Conservation (phyloP, 2,329 filamentous ascomycete species). For the Penicillium polonicum region DNA sequence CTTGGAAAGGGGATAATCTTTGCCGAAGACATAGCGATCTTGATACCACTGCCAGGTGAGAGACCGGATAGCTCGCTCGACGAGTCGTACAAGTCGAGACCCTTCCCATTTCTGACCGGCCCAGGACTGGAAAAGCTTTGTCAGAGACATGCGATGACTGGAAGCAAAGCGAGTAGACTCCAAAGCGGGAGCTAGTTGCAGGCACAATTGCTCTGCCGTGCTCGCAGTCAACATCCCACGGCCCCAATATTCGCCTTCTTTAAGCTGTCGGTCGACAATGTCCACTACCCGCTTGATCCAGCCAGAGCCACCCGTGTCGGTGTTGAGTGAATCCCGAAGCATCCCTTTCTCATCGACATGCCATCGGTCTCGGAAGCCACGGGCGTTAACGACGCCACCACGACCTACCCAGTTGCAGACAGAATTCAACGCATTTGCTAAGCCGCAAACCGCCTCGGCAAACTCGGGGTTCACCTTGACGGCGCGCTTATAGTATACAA, state of each 20-base stretch:
- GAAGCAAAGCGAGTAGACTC: slow-evolving; percentile 27
- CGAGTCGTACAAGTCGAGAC: slow-evolving; percentile 73
- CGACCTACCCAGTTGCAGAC: slow-evolving; percentile 93
- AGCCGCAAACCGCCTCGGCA: slow-evolving; percentile 91
- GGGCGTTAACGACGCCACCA: slow-evolving; percentile 76
- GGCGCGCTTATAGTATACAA: slow-evolving; percentile 84
- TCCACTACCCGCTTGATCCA: slow-evolving; percentile 88
- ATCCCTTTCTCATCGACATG: slow-evolving; percentile 85
- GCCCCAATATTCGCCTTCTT: slow-evolving; percentile 85
- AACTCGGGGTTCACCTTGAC: slow-evolving; percentile 93
- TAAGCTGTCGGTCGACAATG: slow-evolving; percentile 84
- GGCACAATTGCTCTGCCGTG: slow-evolving; percentile 52
- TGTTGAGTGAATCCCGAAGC: slow-evolving; percentile 70
- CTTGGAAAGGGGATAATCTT: slow-evolving; percentile 54
- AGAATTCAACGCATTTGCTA: slow-evolving; percentile 92
- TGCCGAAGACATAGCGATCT: slow-evolving; percentile 68
- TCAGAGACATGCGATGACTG: slow-evolving; percentile 31
- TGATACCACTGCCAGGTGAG: slow-evolving; percentile 85
- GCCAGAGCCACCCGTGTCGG: slow-evolving; percentile 61
- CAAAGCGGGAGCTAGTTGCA: slow-evolving; percentile 46
- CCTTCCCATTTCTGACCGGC: slow-evolving; percentile 81
- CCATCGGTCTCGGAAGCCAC: slow-evolving; percentile 79
- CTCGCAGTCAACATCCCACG: slow-evolving; percentile 63
- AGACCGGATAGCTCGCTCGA: slow-evolving; percentile 78
- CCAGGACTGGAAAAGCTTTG: slow-evolving; percentile 57